Conservation (phyloP, 148 eudicot genomes). For the Chenopodium album region DNA sequence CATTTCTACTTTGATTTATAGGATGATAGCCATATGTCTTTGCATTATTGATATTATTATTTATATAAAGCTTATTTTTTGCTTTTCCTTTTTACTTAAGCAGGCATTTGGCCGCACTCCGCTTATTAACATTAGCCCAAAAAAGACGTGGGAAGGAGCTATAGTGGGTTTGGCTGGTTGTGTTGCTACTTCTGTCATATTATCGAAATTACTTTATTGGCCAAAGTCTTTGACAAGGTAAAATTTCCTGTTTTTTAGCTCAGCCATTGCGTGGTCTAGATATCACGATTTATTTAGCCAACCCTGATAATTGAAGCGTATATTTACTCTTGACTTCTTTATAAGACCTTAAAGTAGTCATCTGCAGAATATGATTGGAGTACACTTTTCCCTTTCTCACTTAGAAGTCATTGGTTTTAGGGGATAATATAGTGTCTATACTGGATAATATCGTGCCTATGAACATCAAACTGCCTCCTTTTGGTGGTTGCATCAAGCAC, state of each 20-base stretch:
- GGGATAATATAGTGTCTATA: neutral
- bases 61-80: neutral
- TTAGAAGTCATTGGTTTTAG: neutral
- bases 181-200: slow-evolving; percentile 59
- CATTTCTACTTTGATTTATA: neutral
- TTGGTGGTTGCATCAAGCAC: neutral
- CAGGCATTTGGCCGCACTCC: slow-evolving; percentile 97
- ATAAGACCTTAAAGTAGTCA: neutral
- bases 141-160: slow-evolving; percentile 99
- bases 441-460: neutral
- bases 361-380: neutral
- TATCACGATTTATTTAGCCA: neutral
- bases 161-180: slow-evolving; percentile 79
- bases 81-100: neutral
- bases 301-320: neutral
- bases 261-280: neutral
- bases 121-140: slow-evolving; percentile 78
- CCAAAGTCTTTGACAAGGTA: slow-evolving; percentile 73
- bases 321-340: neutral
- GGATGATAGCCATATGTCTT: neutral
- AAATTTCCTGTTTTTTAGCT: neutral
- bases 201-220: slow-evolving; percentile 76
- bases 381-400: neutral
- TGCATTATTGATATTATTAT: neutral
- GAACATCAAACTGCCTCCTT: neutral